A percentile compares a stretch with the other conserved stretches of the same genome.
Conservation (phyloP, 495 filamentous ascomycete genomes). For the Evernia prunastri region DNA sequence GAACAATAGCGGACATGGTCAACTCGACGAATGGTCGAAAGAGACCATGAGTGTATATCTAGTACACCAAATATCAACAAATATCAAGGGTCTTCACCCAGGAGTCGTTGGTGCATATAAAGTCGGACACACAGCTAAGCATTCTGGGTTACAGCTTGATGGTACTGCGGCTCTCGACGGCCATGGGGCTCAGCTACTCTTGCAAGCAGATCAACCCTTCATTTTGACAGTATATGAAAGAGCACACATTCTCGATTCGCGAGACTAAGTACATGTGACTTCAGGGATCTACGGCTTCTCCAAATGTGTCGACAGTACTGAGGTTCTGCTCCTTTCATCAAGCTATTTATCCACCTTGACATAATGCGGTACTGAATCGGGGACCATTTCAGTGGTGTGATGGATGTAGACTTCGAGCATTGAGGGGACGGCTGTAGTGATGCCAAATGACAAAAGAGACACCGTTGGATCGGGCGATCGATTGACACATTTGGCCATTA, state of each 20-base stretch:
- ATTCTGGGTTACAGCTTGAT: background rate
- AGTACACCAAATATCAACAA: too few species aligned
- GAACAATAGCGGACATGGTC: background rate
- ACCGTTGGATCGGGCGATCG: too few species aligned
- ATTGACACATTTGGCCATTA: background rate
- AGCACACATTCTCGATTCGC: background rate
- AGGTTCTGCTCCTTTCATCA: background rate
- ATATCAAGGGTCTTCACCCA: background rate
- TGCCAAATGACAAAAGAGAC: background rate
- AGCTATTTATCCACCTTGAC: background rate
- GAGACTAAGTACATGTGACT: background rate
- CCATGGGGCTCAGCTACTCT: background rate
- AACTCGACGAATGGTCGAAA: background rate
- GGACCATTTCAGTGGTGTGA: background rate
- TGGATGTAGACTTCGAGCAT: too few species aligned
- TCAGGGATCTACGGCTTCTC: background rate
- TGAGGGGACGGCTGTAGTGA: too few species aligned
- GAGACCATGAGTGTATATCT: background rate
- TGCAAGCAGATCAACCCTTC: background rate
- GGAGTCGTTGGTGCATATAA: background rate
- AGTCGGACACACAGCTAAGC: background rate
- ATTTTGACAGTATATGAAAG: background rate
- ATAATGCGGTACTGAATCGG: background rate
- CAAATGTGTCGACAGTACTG: background rate
- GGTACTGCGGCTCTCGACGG: background rate